phyloP scores from a whole-genome alignment of 1,139 yeast species.

The Debaryomyces psychrophilus region DNA sequence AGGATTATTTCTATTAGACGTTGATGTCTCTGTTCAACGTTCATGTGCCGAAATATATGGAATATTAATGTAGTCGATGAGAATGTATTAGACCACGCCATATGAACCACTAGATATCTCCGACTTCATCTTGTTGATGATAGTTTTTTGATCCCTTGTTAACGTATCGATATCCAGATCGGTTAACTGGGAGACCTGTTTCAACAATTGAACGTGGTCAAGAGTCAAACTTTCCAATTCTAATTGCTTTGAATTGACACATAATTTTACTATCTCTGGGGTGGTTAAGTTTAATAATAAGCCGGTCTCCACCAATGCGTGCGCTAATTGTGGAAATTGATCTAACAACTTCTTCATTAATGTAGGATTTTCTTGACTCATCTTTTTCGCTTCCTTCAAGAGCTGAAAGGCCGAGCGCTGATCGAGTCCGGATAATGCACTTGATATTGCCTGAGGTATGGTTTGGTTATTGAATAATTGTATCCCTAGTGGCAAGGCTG shows the following conservation, averaged over 20 bases:
- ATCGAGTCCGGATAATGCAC: conserved; percentile 59
- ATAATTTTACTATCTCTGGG: conserved; percentile 54
- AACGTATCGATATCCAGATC: conserved; percentile 65
- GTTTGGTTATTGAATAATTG: conserved; percentile 55
- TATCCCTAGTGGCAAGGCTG: conserved; percentile 52
- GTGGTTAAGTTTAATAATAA: conserved; percentile 61
- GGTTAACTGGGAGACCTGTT: conserved; percentile 58
- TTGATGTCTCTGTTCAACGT: too few relatives aligned
- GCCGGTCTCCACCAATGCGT: conserved; percentile 79
- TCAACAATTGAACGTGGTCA: conserved; percentile 56
- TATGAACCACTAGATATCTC: conserved; percentile 52
- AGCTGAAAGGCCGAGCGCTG: conserved; percentile 57
- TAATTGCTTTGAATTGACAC: conserved; percentile 37
- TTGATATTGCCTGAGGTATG: conserved; percentile 66
- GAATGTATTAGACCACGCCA: conserved; percentile 26
- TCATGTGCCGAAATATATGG: neutral
- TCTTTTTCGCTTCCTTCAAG: conserved; percentile 62
- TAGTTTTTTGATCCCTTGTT: conserved; percentile 58
- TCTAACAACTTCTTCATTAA: conserved; percentile 65
- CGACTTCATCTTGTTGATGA: conserved; percentile 40
- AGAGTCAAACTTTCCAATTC: conserved; percentile 47
- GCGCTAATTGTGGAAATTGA: conserved; percentile 77
- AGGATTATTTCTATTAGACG: too few relatives aligned
- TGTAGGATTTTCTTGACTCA: conserved; percentile 64
- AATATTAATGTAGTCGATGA: neutral